Conservation (phyloP, 352 stramenopile species). For the Aphanomyces invadans region DNA sequence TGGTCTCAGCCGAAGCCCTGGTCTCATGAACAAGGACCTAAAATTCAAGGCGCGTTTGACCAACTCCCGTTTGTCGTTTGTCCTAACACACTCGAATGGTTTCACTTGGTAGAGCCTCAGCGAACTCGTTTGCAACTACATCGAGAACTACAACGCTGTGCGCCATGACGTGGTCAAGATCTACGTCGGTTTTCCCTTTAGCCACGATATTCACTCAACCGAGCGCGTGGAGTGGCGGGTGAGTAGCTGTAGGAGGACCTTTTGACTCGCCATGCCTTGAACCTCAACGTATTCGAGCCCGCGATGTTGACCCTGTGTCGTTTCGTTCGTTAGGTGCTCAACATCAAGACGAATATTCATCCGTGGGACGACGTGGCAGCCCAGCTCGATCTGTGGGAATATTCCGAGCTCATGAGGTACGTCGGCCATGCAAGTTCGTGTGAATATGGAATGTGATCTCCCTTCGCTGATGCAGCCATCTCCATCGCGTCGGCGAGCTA, state of each 20-base stretch:
- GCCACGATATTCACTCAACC: constrained; percentile 78
- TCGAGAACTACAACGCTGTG: constrained; percentile 47
- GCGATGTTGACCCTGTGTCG: neutral
- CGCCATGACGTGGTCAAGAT: constrained; percentile 67
- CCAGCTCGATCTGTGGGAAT: constrained; percentile 65
- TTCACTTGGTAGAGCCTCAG: constrained; percentile 34
- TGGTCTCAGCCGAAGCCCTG: constrained; percentile 70
- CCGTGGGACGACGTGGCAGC: constrained; percentile 44
- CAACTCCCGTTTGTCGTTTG: neutral
- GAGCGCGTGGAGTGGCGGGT: constrained; percentile 83
- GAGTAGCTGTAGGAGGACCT: no score
- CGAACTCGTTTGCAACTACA: constrained; percentile 64
- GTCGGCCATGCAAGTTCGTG: constrained; percentile 40
- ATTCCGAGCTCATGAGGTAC: constrained; percentile 53
- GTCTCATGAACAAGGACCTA: constrained; percentile 82
- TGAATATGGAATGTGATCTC: neutral
- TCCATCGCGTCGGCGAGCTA: constrained; percentile 41
- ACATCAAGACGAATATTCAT: constrained; percentile 41
- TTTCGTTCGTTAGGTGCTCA: constrained; percentile 71
- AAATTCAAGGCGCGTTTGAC: constrained; percentile 39
- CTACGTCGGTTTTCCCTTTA: constrained; percentile 79
- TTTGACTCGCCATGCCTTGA: neutral
- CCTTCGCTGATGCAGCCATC: constrained; percentile 1
- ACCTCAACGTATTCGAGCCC: neutral
- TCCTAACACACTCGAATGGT: neutral